Conservation (phyloP, 441 rosid genomes). For the Populus tomentosa region DNA sequence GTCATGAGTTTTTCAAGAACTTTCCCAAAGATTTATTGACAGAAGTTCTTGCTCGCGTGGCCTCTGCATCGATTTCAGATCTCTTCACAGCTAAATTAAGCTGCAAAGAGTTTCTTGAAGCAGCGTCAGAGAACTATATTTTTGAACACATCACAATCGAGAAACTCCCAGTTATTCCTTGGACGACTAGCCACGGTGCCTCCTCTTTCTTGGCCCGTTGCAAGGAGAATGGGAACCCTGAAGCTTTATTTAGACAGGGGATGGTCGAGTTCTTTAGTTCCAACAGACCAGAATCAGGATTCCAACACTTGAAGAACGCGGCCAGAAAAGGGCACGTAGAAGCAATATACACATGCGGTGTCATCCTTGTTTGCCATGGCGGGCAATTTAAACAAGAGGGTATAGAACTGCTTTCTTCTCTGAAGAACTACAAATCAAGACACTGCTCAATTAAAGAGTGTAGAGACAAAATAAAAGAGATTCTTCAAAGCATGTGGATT, state of each 20-base stretch:
- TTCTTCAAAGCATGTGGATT: not conserved
- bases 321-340: not conserved
- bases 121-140: slow-evolving; percentile 13
- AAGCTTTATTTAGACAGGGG: slow-evolving; percentile 7
- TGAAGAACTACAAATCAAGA: not conserved
- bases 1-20: not conserved
- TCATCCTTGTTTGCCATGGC: not conserved
- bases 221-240: slow-evolving; percentile 12
- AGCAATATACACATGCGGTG: not conserved
- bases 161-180: not conserved
- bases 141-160: slow-evolving; percentile 14
- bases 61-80: slow-evolving; percentile 7
- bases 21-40: slow-evolving; percentile 15
- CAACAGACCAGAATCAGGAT: not conserved
- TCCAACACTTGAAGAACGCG: not conserved
- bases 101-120: slow-evolving; percentile 13
- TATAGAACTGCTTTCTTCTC: not conserved
- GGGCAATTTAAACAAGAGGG: not conserved
- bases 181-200: not conserved
- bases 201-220: slow-evolving; percentile 2
- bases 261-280: slow-evolving; percentile 9
- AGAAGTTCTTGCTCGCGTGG: slow-evolving; percentile 17
- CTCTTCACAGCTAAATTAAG: slow-evolving; percentile 8
- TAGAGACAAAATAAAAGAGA: not conserved
- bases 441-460: not conserved